Percentiles rank a stretch among this genome's conserved stretches.
Conservation (phyloP, 1,284 basidiomycete genomes). For the Leccinum pachyderme region DNA sequence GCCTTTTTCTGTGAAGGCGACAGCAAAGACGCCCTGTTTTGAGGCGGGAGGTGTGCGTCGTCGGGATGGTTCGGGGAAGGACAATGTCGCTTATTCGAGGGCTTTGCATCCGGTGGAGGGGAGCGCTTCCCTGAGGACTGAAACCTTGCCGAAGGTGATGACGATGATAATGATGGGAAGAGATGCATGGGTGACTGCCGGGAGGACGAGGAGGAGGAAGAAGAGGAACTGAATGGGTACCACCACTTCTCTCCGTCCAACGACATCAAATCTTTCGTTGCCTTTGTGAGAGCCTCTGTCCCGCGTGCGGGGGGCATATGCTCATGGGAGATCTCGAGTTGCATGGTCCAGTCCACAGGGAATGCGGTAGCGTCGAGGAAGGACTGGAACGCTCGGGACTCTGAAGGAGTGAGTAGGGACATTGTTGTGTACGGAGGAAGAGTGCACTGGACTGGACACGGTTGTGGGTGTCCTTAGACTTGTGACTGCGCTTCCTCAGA, state of each 20-base stretch:
- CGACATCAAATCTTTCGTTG: conserved; percentile 54
- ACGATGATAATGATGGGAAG: conserved; percentile 15
- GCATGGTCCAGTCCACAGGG: conserved; percentile 37
- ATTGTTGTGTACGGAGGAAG: conserved; percentile 19
- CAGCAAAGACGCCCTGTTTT: conserved; percentile 43
- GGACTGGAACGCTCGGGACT: conserved; percentile 49
- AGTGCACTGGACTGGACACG: background rate
- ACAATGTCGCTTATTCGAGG: conserved; percentile 38
- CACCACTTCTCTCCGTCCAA: conserved; percentile 32
- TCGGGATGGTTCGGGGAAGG: conserved; percentile 12
- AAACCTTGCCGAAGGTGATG: conserved; percentile 13
- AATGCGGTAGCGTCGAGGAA: conserved; percentile 49
- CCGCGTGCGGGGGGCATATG: conserved; percentile 39
- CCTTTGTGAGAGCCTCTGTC: conserved; percentile 63
- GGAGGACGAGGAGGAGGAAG: conserved; percentile 26
- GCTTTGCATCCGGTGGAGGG: conserved; percentile 23
- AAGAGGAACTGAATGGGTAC: conserved; percentile 22
- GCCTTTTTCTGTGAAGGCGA: conserved; percentile 87
- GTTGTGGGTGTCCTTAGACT: conserved; percentile 21
- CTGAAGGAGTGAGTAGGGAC: conserved; percentile 49
- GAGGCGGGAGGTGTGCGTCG: conserved; percentile 15
- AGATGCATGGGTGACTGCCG: conserved; percentile 29
- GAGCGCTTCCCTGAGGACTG: conserved; percentile 29
- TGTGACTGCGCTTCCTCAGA: conserved; percentile 34
- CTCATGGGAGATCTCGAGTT: conserved; percentile 36